Percentiles rank a stretch among this genome's conserved stretches.
phyloP scores from a whole-genome alignment of 257 asterid genomes.

The Solanum commersonii region DNA sequence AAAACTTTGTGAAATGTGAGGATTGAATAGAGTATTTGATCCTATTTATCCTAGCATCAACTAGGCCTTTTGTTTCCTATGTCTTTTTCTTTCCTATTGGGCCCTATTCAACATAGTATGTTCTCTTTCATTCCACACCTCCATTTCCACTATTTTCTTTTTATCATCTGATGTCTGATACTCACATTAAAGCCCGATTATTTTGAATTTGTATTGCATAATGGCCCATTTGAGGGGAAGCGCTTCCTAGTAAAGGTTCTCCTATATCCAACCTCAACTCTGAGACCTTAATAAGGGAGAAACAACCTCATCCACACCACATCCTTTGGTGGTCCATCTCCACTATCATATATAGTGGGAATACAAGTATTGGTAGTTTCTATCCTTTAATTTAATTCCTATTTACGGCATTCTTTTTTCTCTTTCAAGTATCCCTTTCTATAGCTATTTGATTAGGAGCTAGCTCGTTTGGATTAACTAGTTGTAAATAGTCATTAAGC shows the following conservation, averaged over 20 bases:
- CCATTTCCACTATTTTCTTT: neutral
- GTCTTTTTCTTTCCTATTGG: conserved; percentile 12
- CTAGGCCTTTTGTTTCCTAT: conserved; percentile 7
- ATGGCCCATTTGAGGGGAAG: neutral
- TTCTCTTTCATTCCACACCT: conserved; percentile 4
- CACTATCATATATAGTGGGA: conserved; percentile 24
- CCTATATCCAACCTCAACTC: neutral
- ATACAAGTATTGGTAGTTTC: conserved; percentile 33
- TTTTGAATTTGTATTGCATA: too few relatives aligned
- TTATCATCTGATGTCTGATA: fast-evolving
- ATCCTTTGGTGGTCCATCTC: conserved; percentile 1
- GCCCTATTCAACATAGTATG: conserved; percentile 6
- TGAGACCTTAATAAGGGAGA: neutral
- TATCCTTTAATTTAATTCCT: conserved; percentile 32
- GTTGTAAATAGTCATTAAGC: neutral
- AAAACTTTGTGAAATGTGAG: neutral
- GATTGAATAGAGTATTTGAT: neutral
- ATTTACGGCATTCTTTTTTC: conserved; percentile 45
- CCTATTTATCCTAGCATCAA: conserved; percentile 31
- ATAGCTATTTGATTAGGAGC: neutral
- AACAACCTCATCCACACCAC: neutral
- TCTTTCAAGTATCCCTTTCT: conserved; percentile 7
- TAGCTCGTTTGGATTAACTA: neutral
- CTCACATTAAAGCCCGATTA: fast-evolving
- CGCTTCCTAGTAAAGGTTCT: too few relatives aligned